Percentiles rank a stretch among this genome's conserved stretches.
Conservation (phyloP, 768 basidiomycete species). For the Podaxis sp. region DNA sequence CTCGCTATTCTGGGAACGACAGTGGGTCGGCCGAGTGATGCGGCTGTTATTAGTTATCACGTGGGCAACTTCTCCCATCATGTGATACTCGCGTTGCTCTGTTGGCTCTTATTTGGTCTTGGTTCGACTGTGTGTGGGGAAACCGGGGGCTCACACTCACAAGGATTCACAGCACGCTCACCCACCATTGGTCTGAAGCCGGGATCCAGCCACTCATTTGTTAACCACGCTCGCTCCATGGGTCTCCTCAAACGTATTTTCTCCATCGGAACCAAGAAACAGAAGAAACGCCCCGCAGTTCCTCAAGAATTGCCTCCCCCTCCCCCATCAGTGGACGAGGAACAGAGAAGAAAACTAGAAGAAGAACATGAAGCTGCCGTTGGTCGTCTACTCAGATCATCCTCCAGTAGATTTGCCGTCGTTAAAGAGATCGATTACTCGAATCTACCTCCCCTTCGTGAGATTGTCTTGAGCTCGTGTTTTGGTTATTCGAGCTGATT, state of each 20-base stretch:
- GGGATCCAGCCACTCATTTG: conserved; percentile 18
- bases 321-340: conserved; percentile 15
- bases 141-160: background rate
- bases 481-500: conserved; percentile 14
- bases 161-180: background rate
- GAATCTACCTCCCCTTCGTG: conserved; percentile 68
- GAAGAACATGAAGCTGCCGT: conserved; percentile 51
- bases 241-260: conserved; percentile 70
- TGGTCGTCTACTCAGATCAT: conserved; percentile 64
- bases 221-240: conserved; percentile 36
- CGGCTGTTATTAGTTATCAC: background rate
- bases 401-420: conserved; percentile 63
- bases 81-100: conserved; percentile 31
- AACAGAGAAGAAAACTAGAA: conserved; percentile 21
- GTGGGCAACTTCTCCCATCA: conserved; percentile 23
- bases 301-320: conserved; percentile 27
- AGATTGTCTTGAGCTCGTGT: conserved; percentile 27
- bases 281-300: conserved; percentile 35
- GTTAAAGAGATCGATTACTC: conserved; percentile 55
- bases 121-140: conserved; percentile 29
- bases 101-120: conserved; percentile 37
- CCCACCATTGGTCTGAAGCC: background rate
- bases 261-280: conserved; percentile 65
- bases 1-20: background rate
- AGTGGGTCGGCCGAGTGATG: background rate